Base-by-base conservation (phyloP, 2,329 filamentous ascomycete genomes). In the Elsinoe arachidis region DNA sequence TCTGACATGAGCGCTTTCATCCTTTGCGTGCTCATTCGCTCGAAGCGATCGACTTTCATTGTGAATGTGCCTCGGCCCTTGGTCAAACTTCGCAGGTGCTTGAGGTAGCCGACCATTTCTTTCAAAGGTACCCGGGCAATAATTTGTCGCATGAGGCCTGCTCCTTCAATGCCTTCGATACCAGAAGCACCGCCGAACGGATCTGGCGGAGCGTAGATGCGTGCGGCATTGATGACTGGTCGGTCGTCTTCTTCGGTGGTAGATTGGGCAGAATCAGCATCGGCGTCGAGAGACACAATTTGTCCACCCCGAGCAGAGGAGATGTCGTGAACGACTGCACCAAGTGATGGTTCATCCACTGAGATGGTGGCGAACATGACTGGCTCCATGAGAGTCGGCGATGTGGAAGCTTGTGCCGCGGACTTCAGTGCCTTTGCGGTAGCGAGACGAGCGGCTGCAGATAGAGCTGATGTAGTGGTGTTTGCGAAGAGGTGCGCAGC, bases 51-150 rank as follows among this genome's bases (percentile, higher is more conserved):
- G 49, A 88, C 81, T 61, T 74, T 80, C 86, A 89, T 89, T 3
- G 88, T 82, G 69, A 88, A 89, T 1, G 85, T 88, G 0, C 85
- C 86, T 57, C 93, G 79, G 0, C 93, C 93, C 2, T 86, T 88
- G 2, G 92, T 99, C 75, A 96, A 80, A 72, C 89, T 91, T 55
- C 93, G 79, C 62, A 99, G 73, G 68, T 95, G 88, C 69, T 90
- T 89, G 64, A 97, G 77, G 71, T 97, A 99, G 41, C 92, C 88
- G 35, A 97, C 85, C 89, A 97, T 96, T 72, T 97, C 92, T 73
- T 93, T 95, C 65, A 97, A 78, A 33, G 93, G 93, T 26, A 97
- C 92, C 65, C 88, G 84, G 19, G 91, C 93, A 10, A 86, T 84
- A 63, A 99, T 89, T 58, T 83, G 81, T 33, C 66, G 63, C 58